Base-by-base conservation (phyloP, 2,329 filamentous ascomycete genomes). In the Aspergillus vadensis region DNA sequence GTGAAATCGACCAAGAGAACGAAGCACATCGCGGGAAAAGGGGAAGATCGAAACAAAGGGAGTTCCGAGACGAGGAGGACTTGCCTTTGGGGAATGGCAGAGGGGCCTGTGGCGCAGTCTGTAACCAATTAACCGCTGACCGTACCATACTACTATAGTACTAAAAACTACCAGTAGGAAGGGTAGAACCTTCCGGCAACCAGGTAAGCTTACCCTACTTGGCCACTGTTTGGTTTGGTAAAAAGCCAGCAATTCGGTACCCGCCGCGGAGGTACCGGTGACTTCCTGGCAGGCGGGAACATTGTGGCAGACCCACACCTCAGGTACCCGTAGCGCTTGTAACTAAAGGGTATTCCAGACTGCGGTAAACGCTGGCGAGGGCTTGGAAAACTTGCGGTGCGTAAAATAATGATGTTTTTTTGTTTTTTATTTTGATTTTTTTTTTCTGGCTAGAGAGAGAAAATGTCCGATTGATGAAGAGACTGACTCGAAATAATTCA, bases 291-390 rank as follows among this genome's bases (percentile, higher is more conserved):
- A 62, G 58, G 63, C 51, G 59, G 58, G 57, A 65, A 57, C 41
- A 57, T 49, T n/a, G 43, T 51, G 51, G 52, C 17, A 38, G 64
- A 56, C 63, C 61, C 63, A 66, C 65, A 38, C 61, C 57, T 61
- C 63, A 67, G 65, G 63, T 66, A 66, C 65, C 65, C 63, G 59
- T 53, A 51, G 49, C 57, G 56, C 52, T 59, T 64, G 62, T 62
- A 61, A 57, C 47, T 38, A 14, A 36, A 36, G 39, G 32, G 47
- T 49, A 54, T 21, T 39, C 44, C 54, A 47, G 54, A 56, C 25
- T 17, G 17, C 25, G 48, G 25, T 25, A 36, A 51, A 17, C 48
- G 17, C 41, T 44, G 41, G 32, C 32, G 32, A 36, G 32, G 32
- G 32, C 12, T 36, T 14, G 41, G 12, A 21, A 44, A 44, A 23